phyloP scores from a whole-genome alignment of 768 basidiomycete species.

The Mycena floridula region DNA sequence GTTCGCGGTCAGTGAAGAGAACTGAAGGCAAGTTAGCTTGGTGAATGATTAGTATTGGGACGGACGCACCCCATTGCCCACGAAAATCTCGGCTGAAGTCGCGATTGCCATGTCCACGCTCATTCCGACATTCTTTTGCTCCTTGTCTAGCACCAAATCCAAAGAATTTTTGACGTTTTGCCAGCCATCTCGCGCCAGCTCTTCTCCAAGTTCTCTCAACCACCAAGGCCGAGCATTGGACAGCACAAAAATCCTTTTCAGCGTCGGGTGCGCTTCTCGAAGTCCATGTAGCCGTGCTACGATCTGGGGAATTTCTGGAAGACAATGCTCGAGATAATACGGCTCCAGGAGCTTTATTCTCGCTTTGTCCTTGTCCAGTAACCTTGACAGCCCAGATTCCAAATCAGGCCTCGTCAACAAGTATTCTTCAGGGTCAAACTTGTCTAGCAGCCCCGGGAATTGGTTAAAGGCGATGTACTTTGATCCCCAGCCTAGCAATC shows the following conservation, averaged over 20 bases:
- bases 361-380: no score
- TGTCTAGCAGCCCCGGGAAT: not conserved
- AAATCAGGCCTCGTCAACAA: not conserved
- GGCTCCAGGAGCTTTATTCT: no score
- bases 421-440: not conserved
- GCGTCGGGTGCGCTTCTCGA: conserved; percentile 22
- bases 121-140: not conserved
- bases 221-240: not conserved
- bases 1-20: not conserved
- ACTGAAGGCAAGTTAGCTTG: not conserved
- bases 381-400: no score
- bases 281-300: conserved; percentile 30
- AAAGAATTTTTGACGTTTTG: not conserved
- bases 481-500: conserved; percentile 35
- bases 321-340: not conserved
- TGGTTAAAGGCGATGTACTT: not conserved
- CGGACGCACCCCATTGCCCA: not conserved
- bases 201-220: not conserved
- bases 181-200: not conserved
- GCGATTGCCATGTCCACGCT: not conserved
- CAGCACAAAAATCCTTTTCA: conserved; percentile 18
- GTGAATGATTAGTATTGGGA: not conserved
- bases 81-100: not conserved
- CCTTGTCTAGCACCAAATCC: not conserved
- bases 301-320: conserved; percentile 30